These are phyloP conservation scores for Trifolium repens DNA, from an alignment of 306 rosid genomes.

Conservation along the genomic window DNA sequence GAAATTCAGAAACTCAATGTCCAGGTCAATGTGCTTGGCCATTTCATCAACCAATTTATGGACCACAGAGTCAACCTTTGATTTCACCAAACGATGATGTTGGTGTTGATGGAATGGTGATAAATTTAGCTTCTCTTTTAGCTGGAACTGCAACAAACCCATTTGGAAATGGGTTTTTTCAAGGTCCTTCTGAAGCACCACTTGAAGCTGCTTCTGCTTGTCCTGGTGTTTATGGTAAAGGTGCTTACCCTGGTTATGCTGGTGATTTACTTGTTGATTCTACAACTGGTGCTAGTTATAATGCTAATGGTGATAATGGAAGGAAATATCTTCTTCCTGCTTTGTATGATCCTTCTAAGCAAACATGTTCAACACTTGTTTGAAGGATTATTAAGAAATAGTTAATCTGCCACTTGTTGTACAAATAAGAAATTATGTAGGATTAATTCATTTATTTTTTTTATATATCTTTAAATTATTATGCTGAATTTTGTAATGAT, in stretches of 20 bases:
- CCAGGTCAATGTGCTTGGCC: slow-evolving; percentile 82
- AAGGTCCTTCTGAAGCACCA: slow-evolving; percentile 66
- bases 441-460: slow-evolving; percentile 49
- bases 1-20: slow-evolving; percentile 70
- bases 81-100: slow-evolving; percentile 70
- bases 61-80: slow-evolving; percentile 57
- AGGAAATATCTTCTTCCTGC: slow-evolving; percentile 74
- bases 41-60: slow-evolving; percentile 69
- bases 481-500: slow-evolving; percentile 14
- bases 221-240: slow-evolving; percentile 66
- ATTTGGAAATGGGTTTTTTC: slow-evolving; percentile 69
- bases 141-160: slow-evolving; percentile 79
- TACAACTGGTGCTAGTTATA: slow-evolving; percentile 61
- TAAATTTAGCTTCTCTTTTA: slow-evolving; percentile 65
- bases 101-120: slow-evolving; percentile 70
- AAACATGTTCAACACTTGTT: slow-evolving; percentile 57
- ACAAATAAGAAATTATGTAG: slow-evolving; percentile 41
- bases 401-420: neutral
- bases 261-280: slow-evolving; percentile 61
- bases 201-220: slow-evolving; percentile 70
- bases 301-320: slow-evolving; percentile 61
- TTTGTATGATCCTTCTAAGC: slow-evolving; percentile 59
- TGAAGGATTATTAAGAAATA: slow-evolving; percentile 11
- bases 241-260: slow-evolving; percentile 76
- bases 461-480: slow-evolving; percentile 9